Percentiles rank a stretch among this genome's conserved stretches.
These are phyloP conservation scores for Suhomyces taliae DNA, from an alignment of 1,139 yeast genomes.

Conservation along the genomic window DNA sequence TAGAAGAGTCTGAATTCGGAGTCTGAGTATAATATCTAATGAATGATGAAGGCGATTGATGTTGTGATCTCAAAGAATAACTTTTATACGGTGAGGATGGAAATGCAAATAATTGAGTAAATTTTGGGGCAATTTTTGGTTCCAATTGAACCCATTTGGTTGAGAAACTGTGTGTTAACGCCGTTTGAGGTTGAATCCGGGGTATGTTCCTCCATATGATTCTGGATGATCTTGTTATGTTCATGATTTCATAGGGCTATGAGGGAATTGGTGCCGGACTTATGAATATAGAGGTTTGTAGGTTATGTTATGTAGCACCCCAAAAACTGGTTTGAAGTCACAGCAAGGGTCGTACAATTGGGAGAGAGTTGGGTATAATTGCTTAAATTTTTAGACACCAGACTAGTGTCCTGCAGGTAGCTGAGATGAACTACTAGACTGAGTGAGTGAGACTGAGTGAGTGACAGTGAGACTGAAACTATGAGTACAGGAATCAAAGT, in stretches of 20 bases:
- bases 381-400: background rate
- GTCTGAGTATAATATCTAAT: background rate
- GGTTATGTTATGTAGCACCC: too few relatives aligned
- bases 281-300: too few relatives aligned
- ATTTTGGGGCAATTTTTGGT: background rate
- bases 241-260: background rate
- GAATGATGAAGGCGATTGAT: background rate
- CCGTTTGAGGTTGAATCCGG: background rate
- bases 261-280: too few relatives aligned
- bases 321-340: too few relatives aligned
- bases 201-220: background rate
- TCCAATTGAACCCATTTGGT: background rate
- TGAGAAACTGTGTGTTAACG: background rate
- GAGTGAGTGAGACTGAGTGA: background rate
- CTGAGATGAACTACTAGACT: background rate
- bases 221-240: background rate
- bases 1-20: background rate
- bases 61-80: too few relatives aligned
- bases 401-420: background rate
- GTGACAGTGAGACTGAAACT: background rate
- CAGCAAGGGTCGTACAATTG: too few relatives aligned
- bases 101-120: too few relatives aligned
- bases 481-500: background rate
- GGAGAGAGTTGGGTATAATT: background rate
- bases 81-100: too few relatives aligned